Evolutionary conservation across 129 eudicot genomes (phyloP), one percentile per base, ranked within the genome.

Genomic region (Kitagawia praeruptora): DNA sequence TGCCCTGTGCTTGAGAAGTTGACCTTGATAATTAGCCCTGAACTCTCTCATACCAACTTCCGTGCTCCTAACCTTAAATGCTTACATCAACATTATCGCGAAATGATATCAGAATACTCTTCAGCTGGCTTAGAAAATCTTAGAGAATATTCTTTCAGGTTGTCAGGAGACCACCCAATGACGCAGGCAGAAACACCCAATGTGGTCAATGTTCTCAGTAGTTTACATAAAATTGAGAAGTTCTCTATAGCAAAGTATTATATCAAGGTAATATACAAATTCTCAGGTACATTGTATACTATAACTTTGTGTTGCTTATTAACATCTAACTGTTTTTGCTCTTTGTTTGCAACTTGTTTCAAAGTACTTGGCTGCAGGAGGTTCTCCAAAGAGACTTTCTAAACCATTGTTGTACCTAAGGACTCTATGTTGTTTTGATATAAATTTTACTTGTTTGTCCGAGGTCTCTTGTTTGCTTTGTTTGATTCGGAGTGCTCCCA

Each of bases 381-480:
- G 42, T 2, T 28, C 7, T 11, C 74, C 74, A 27, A 31, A 27
- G 4, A 67, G 74, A 11, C 74, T 27, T 34, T 67, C 42, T 14
- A 14, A 37, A 31, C 45, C 42, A 15, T 44, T 16, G 1, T 23
- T 45, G 13, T 69, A 37, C 45, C 44, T 69, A 0, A 34, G 16
- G 44, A 69, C 38, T 1, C 74, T 69, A 15, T 15, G 5, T 12
- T 31, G 31, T 1, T 28, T 6, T 16, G 9, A 69, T 16, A 31
- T 67, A 3, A 27, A 69, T 11, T 37, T 69, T 69, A 23, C 9
- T 28, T n/a, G 37, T 37, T 34, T 69, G 23, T 14, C n/a, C 0
- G 45, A 69, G 74, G 12, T 69, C 6, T 69, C 74, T 27, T 69
- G 41, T 37, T 69, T 69, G 42, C 74, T 69, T 31, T 69, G 74